Evolutionary conservation across 192 early-diverging fungal species (phyloP).

Genomic region (Chytriomyces hyalinus): DNA sequence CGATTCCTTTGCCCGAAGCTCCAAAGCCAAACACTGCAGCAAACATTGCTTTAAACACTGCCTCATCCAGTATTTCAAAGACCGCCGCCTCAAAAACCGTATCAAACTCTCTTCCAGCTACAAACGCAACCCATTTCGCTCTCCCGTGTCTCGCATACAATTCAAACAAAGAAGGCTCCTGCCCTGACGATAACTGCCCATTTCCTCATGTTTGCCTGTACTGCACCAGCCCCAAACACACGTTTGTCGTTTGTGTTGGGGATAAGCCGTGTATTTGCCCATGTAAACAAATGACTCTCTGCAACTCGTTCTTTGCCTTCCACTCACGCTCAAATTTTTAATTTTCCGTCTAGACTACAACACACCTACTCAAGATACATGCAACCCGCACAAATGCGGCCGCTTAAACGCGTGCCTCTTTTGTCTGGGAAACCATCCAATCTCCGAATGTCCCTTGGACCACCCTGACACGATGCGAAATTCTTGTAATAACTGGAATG

Average conservation of each 20-base stretch:
- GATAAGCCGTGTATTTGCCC: conserved; percentile 10
- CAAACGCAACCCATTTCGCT: neutral
- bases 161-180: neutral
- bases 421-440: conserved; percentile 14
- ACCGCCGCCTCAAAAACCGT: neutral
- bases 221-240: neutral
- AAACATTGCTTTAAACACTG: neutral
- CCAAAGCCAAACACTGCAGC: neutral
- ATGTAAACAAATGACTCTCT: no score
- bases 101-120: no score
- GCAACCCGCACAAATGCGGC: conserved; percentile 6
- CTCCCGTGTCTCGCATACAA: conserved; percentile 23
- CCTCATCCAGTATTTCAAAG: neutral
- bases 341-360: conserved; percentile 3
- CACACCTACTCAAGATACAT: neutral
- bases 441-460: neutral
- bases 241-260: neutral
- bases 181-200: conserved; percentile 13
- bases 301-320: neutral
- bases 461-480: neutral
- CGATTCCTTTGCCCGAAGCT: neutral
- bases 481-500: conserved; percentile 27
- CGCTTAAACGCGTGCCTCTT: conserved; percentile 18
- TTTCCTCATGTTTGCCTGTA: conserved; percentile 15
- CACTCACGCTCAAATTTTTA: neutral